Conservation (phyloP, 1,284 basidiomycete genomes). For the Marasmius fiardii region DNA sequence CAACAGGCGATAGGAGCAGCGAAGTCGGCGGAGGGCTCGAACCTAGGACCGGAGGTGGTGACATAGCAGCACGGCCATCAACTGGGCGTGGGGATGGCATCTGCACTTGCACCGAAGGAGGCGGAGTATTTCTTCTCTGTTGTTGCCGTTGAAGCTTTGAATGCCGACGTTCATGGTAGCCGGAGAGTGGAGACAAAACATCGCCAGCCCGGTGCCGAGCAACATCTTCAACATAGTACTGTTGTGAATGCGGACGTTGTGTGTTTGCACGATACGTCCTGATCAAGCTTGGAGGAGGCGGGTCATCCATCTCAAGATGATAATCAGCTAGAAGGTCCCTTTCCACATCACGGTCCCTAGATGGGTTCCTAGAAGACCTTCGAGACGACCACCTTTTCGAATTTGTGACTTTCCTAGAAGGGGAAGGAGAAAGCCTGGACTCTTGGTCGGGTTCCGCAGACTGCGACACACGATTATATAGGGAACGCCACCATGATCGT, state of each 20-base stretch:
- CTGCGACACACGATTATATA: slow-evolving; percentile 52
- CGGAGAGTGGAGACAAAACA: slow-evolving; percentile 8
- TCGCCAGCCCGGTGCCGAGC: slow-evolving; percentile 7
- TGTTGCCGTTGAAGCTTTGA: slow-evolving; percentile 1
- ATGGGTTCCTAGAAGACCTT: slow-evolving; percentile 9
- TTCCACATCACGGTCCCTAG: slow-evolving; percentile 12
- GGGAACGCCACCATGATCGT: slow-evolving; percentile 53
- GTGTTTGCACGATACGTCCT: slow-evolving; percentile 11
- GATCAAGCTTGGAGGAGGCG: slow-evolving; percentile 21
- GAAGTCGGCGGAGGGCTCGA: slow-evolving; percentile 2
- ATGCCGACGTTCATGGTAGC: slow-evolving; percentile 7
- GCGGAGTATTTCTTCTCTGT: neutral
- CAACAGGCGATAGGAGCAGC: neutral
- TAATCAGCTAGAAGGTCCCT: slow-evolving; percentile 9
- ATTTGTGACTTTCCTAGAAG: slow-evolving; percentile 6
- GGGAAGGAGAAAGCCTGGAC: slow-evolving; percentile 14
- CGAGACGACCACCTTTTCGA: slow-evolving; percentile 6
- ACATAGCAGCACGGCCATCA: neutral
- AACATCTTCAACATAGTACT: neutral
- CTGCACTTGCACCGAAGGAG: neutral
- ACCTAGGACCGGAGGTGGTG: neutral
- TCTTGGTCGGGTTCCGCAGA: slow-evolving; percentile 31
- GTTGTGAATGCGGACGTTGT: neutral
- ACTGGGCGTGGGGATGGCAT: neutral
- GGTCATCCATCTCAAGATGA: slow-evolving; percentile 18